Conservation (phyloP, 352 stramenopile genomes). For the Phytophthora capsici region DNA sequence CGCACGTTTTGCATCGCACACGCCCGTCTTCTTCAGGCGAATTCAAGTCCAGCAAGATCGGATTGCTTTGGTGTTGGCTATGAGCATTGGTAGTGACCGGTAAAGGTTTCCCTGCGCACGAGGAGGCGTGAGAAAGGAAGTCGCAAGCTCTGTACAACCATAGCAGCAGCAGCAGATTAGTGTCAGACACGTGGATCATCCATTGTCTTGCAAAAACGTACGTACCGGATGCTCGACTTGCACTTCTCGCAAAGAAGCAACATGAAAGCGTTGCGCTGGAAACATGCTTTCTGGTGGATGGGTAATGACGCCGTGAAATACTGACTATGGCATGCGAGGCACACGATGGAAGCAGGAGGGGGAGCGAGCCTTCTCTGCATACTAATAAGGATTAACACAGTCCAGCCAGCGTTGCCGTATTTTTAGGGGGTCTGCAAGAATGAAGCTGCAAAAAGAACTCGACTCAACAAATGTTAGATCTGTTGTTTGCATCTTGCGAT, state of each 20-base stretch:
- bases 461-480: conserved; percentile 26
- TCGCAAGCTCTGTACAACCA: conserved; percentile 27
- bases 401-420: conserved; percentile 26
- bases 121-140: conserved; percentile 31
- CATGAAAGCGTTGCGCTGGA: conserved; percentile 65
- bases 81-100: not conserved
- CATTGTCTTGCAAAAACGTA: not conserved
- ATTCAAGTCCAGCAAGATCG: conserved; percentile 39
- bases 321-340: conserved; percentile 53
- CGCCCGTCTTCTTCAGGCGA: conserved; percentile 53
- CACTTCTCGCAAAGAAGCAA: conserved; percentile 56
- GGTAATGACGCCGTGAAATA: conserved; percentile 70
- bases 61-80: not conserved
- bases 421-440: conserved; percentile 29
- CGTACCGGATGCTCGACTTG: conserved; percentile 38
- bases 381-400: not conserved
- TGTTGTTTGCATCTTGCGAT: conserved; percentile 4
- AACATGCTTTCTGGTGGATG: conserved; percentile 80
- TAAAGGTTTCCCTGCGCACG: conserved; percentile 25
- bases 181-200: not conserved
- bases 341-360: conserved; percentile 41
- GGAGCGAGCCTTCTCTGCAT: conserved; percentile 3
- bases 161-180: not conserved
- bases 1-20: conserved; percentile 62
- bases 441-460: conserved; percentile 34